Percentiles rank a stretch among this genome's conserved stretches.
Conservation (phyloP, 1,139 yeast genomes). For the Meyerozyma sp. region DNA sequence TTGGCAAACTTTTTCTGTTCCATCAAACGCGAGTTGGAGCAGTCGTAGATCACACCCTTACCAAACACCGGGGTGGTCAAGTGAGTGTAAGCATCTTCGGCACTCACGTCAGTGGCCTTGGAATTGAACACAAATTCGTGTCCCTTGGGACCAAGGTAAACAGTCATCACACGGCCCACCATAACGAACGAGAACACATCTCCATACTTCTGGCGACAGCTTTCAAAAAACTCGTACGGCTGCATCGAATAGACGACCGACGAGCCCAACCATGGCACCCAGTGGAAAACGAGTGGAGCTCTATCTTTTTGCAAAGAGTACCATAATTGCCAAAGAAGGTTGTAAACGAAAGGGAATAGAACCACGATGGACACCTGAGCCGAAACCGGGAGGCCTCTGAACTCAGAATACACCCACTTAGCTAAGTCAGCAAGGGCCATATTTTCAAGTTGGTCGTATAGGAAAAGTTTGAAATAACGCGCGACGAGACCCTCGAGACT, state of each 20-base stretch:
- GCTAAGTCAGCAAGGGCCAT: conserved; percentile 28
- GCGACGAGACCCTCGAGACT: not conserved
- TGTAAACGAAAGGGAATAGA: conserved; percentile 50
- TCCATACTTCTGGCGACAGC: conserved; percentile 76
- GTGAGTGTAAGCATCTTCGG: conserved; percentile 93
- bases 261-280: conserved; percentile 95
- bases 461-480: not conserved
- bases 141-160: conserved; percentile 94
- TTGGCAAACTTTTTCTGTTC: conserved; percentile 97
- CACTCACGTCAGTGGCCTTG: conserved; percentile 82
- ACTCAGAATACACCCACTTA: conserved; percentile 15
- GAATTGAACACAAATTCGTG: conserved; percentile 95
- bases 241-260: conserved; percentile 86
- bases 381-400: conserved; percentile 20
- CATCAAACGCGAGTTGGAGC: conserved; percentile 91
- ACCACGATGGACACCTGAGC: conserved; percentile 35
- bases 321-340: conserved; percentile 63
- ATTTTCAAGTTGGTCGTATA: not conserved
- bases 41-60: conserved; percentile 93
- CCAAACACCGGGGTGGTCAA: conserved; percentile 97
- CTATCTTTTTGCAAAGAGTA: conserved; percentile 72
- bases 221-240: conserved; percentile 84
- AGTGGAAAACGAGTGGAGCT: conserved; percentile 85
- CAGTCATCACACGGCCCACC: conserved; percentile 91
- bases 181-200: conserved; percentile 87